These are phyloP conservation scores for Scedosporium apiospermum DNA, from an alignment of 2,329 filamentous ascomycete species.

Conservation along the genomic window DNA sequence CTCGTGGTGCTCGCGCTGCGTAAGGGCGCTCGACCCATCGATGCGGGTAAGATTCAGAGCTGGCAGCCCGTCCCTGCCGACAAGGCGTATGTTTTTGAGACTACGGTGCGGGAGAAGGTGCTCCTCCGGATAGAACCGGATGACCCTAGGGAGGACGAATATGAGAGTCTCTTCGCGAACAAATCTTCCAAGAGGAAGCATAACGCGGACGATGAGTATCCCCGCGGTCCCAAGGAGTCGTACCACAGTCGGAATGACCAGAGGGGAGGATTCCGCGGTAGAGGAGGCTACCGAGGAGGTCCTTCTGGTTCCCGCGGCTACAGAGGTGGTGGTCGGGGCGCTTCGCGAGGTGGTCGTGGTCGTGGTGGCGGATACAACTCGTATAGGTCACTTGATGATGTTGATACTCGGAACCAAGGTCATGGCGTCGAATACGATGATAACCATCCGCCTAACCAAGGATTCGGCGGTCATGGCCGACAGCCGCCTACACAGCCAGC, in stretches of 20 bases:
- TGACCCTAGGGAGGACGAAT: constrained; percentile 49
- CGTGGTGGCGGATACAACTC: constrained; percentile 35
- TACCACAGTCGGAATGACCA: constrained; percentile 17
- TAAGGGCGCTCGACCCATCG: constrained; percentile 65
- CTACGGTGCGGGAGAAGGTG: constrained; percentile 77
- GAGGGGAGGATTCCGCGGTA: constrained; percentile 21
- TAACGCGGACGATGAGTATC: constrained; percentile 31
- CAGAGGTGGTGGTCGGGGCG: constrained; percentile 29
- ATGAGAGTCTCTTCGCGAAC: constrained; percentile 52
- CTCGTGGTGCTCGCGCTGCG: constrained; percentile 75
- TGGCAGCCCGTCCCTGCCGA: constrained; percentile 71
- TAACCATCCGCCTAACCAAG: constrained; percentile 12
- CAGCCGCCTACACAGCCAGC: constrained; percentile 13
- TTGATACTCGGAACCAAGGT: constrained; percentile 36
- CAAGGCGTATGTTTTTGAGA: constrained; percentile 68
- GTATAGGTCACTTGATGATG: constrained; percentile 62
- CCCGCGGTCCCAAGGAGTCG: neutral
- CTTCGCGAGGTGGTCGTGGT: constrained; percentile 32
- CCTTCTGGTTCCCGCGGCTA: constrained; percentile 25
- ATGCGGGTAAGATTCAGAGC: constrained; percentile 70
- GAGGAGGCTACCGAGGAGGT: constrained; percentile 27
- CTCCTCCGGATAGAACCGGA: constrained; percentile 73
- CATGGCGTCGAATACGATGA: constrained; percentile 40
- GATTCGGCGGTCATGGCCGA: constrained; percentile 9
- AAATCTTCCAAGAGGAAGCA: constrained; percentile 54